Base-by-base conservation (phyloP, 2,329 filamentous ascomycete species). In the Ascomycota sp. region DNA sequence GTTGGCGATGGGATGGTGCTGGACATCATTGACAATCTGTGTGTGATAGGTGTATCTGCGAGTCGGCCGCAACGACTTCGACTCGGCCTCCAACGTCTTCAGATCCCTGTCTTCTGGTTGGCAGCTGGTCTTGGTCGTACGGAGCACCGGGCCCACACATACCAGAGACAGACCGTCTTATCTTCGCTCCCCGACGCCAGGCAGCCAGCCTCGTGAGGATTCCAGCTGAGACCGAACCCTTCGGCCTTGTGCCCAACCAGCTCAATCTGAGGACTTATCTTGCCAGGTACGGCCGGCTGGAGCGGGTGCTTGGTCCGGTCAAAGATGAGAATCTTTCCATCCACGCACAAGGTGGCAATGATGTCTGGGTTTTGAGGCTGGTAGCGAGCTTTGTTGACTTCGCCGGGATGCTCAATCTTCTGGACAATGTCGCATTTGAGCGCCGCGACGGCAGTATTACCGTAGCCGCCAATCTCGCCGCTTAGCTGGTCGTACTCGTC, bases 361-460 rank as follows among this genome's bases (percentile, higher is more conserved):
- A 98, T 74, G 47, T 98, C 83, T 6, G 86, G 83, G 49, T 98
- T 98, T 53, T 95, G 86, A 9, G 89, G 89, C 56, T 93, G 84
- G 51, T 95, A 95, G 43, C 89, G 76, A 11, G 89, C 91, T 61
- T 95, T 98, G 66, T 98, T 98, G 51, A 98, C 83, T 55, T 98
- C 89, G 41, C 81, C 80, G 11, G 84, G 83, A 52, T 98, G 89
- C 52, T 92, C 79, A 51, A 98, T 98, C 55, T 80, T 89, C 55
- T 98, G 89, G 34, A 89, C 76, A 47, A 98, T 79, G 42, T 78
- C 77, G 62, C 92, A 92, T 47, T 80, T 83, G 53, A 95, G 76
- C 30, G 70, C 62, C 13, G 72, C 65, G 16, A 74, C 67, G 9
- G 53, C 53, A 39, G 76, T 75, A 33, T 76, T 78, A 29, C 82